Base-by-base conservation (phyloP, 345 rosid species). In the Hypericum androsaemum region DNA sequence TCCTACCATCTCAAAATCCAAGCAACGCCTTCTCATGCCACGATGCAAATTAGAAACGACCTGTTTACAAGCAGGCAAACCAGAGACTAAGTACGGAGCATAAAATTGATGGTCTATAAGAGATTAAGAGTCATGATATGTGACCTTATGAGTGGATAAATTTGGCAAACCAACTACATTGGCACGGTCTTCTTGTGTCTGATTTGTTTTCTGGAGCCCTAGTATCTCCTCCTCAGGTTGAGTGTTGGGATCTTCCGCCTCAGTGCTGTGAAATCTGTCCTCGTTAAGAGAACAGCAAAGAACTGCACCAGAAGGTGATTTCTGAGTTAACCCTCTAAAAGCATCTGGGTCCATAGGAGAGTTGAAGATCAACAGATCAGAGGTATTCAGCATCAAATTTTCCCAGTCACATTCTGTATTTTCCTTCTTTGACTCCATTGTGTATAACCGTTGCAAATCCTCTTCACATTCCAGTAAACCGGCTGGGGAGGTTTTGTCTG, bases 11-110 rank as follows among this genome's bases (percentile, higher is more conserved):
- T 82, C 95, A 70, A 88, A 92, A 77, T 92, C 95, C 17, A 92
- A 70, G 75, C 98, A 92, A 22, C 98, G 95, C 67, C 98, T 81
- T 65, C 87, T 69, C 76, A 88, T 67, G 63, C 98, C 89, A 59
- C 89, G 86, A 53, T 81, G 77, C 80, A 81, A 62, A 72, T 59
- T 72, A 40, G 77, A 74, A 66, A 68, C 60, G 47, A 72, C 56
- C 95, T 90, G 64, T 49, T 62, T 36, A 59, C 41, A 67, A 56
- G 50, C n/a, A 70, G 36, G 42, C 52, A 22, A 61, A 48, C 6
- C 54, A 60, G 7, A 35, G 32, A 22, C 2, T 22, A 22, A 22
- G 32, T 22, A 22, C 32, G 1, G 32, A 22, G 32, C 32, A 22
- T 22, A 22, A 1, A 22, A 22, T 22, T 22, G 32, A 1, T 4